Evolutionary conservation across 345 rosid species (phyloP).

Genomic region (Balakata baccata): DNA sequence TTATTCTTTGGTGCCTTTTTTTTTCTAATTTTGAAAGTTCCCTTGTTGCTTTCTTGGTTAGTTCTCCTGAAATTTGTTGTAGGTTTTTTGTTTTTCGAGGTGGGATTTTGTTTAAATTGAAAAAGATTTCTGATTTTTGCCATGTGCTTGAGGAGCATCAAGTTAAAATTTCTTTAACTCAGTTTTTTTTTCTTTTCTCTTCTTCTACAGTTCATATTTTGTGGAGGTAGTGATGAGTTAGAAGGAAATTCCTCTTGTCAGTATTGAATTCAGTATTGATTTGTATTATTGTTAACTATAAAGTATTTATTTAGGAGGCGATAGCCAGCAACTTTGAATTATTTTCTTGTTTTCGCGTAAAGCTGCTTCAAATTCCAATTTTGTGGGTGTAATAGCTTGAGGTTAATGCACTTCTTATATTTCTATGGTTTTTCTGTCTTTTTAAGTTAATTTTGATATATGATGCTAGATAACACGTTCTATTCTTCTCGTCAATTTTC

Average conservation of each 20-base stretch:
- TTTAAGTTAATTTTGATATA: not conserved
- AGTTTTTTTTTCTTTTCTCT: not conserved
- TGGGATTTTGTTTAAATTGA: slow-evolving; percentile 3
- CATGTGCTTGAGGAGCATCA: not conserved
- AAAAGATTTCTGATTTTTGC: not conserved
- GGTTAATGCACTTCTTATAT: slow-evolving; percentile 17
- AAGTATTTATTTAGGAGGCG: slow-evolving; percentile 4
- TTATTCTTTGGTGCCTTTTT: too few relatives aligned
- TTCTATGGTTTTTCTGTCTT: not conserved
- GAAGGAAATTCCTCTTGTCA: not conserved
- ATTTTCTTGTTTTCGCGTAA: slow-evolving; percentile 1
- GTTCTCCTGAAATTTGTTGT: slow-evolving; percentile 6
- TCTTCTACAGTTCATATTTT: not conserved
- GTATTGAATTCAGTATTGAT: slow-evolving; percentile 2
- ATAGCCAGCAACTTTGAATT: slow-evolving; percentile 1
- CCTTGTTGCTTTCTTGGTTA: not conserved
- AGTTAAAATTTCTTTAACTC: not conserved
- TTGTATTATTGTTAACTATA: slow-evolving; percentile 15
- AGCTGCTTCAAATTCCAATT: slow-evolving; percentile 18
- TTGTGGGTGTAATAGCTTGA: slow-evolving; percentile 7
- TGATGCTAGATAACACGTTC: not conserved
- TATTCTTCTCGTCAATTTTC: not conserved
- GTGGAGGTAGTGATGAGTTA: slow-evolving; percentile 2
- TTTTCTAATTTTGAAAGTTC: not conserved
- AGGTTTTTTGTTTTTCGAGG: slow-evolving; percentile 12